phyloP scores from a whole-genome alignment of 768 basidiomycete genomes.

The Ramaria rubella region DNA sequence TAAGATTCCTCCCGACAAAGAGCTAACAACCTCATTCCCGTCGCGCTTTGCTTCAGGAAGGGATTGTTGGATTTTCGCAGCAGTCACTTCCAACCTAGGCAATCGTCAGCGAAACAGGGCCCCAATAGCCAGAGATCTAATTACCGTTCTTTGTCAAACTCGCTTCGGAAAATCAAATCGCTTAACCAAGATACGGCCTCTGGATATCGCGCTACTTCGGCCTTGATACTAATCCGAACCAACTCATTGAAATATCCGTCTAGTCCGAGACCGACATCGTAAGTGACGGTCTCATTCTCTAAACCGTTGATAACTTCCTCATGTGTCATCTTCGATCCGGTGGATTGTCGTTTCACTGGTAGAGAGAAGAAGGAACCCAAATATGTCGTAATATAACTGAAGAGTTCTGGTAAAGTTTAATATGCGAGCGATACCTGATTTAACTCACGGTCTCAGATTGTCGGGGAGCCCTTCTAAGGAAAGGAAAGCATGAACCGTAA shows the following conservation, averaged over 20 bases:
- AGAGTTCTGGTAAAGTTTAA: background rate
- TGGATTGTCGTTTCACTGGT: conserved; percentile 60
- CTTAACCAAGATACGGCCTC: conserved; percentile 79
- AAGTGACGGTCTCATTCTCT: conserved; percentile 86
- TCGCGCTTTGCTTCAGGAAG: conserved; percentile 89
- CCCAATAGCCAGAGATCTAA: conserved; percentile 10
- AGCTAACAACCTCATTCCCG: conserved; percentile 70
- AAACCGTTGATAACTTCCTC: conserved; percentile 90
- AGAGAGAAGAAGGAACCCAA: conserved; percentile 83
- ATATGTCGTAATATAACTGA: conserved; percentile 72
- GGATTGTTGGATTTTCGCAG: conserved; percentile 85
- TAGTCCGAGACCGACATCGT: conserved; percentile 65
- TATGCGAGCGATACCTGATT: background rate
- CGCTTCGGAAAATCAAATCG: conserved; percentile 67
- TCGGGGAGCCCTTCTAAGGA: conserved; percentile 69
- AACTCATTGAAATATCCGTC: conserved; percentile 65
- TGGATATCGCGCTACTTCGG: conserved; percentile 75
- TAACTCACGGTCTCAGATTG: conserved; percentile 65
- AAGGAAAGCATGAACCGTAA: conserved; percentile 72
- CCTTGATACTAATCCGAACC: conserved; percentile 72
- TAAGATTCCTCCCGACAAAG: conserved; percentile 60
- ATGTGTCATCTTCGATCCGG: conserved; percentile 66
- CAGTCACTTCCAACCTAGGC: conserved; percentile 67
- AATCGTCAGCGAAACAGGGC: background rate
- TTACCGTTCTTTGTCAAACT: conserved; percentile 77